A percentile compares a stretch with the other conserved stretches of the same genome.
phyloP scores from a whole-genome alignment of 768 basidiomycete species.

The Clitopilus passeckerianus region DNA sequence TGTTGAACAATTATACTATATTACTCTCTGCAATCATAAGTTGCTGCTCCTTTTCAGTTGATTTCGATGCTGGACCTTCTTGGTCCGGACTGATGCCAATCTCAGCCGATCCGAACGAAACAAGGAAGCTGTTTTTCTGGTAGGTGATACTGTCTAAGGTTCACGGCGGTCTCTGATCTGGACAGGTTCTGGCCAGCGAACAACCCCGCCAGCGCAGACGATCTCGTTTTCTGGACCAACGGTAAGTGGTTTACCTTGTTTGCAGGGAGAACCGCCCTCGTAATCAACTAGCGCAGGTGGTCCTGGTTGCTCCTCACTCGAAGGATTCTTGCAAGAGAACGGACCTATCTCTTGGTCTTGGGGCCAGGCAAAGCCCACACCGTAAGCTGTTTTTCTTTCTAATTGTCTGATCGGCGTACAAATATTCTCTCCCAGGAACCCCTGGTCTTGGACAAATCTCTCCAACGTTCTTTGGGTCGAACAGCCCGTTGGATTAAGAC shows the following conservation, averaged over 20 bases:
- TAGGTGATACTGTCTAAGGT: conserved; percentile 3
- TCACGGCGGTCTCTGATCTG: conserved; percentile 12
- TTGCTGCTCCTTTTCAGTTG: conserved; percentile 31
- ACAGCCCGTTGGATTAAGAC: conserved; percentile 59
- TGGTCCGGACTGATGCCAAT: conserved; percentile 69
- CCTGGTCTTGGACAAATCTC: conserved; percentile 67
- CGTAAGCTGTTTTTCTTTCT: conserved; percentile 8
- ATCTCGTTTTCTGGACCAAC: conserved; percentile 63
- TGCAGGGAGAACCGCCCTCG: too few relatives aligned
- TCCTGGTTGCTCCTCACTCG: conserved; percentile 66
- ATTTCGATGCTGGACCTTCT: conserved; percentile 66
- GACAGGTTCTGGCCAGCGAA: conserved; percentile 71
- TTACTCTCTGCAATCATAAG: too few relatives aligned
- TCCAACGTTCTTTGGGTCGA: conserved; percentile 66
- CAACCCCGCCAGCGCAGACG: conserved; percentile 51
- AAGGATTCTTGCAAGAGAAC: conserved; percentile 66
- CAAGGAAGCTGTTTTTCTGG: conserved; percentile 53
- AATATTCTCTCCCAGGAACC: conserved; percentile 34
- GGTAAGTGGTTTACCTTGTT: conserved; percentile 11
- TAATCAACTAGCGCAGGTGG: conserved; percentile 34
- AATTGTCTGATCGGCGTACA: neutral
- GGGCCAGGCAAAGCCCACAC: conserved; percentile 35
- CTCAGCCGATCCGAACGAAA: conserved; percentile 49
- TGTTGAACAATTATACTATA: neutral
- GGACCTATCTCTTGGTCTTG: conserved; percentile 53